Percentiles rank a stretch among this genome's conserved stretches.
phyloP scores from a whole-genome alignment of 2,329 filamentous ascomycete species.

The Aspergillus novofumigatus region DNA sequence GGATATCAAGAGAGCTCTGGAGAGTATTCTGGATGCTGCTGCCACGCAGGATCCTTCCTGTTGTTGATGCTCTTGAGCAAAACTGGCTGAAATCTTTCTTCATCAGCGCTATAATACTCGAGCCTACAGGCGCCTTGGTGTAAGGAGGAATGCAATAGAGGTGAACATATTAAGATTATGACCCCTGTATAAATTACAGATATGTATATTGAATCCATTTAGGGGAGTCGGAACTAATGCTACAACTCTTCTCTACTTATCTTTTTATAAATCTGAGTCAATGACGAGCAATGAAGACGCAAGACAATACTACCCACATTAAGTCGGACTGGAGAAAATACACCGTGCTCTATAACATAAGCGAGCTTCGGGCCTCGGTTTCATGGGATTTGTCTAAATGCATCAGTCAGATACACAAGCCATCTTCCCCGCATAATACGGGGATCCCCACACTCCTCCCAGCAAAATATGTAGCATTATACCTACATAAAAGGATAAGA shows the following conservation, averaged over 20 bases:
- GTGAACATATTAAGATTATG: neutral
- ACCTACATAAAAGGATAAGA: neutral
- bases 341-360: too few species aligned
- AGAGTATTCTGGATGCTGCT: slow-evolving; percentile 20
- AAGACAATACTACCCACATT: neutral
- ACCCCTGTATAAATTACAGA: neutral
- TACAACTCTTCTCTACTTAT: neutral
- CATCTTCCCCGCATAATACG: neutral
- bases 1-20: slow-evolving; percentile 32
- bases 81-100: neutral
- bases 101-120: neutral
- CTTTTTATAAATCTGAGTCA: neutral
- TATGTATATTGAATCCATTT: neutral
- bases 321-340: neutral
- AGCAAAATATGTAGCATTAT: neutral
- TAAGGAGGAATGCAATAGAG: neutral
- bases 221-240: neutral
- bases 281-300: neutral
- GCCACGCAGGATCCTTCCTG: slow-evolving; percentile 9
- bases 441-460: neutral
- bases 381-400: too few species aligned
- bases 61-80: neutral
- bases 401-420: too few species aligned
- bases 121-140: neutral
- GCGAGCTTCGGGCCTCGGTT: neutral